phyloP scores from a whole-genome alignment of 805 yeast genomes.

The Zygoascus bituminiphila region DNA sequence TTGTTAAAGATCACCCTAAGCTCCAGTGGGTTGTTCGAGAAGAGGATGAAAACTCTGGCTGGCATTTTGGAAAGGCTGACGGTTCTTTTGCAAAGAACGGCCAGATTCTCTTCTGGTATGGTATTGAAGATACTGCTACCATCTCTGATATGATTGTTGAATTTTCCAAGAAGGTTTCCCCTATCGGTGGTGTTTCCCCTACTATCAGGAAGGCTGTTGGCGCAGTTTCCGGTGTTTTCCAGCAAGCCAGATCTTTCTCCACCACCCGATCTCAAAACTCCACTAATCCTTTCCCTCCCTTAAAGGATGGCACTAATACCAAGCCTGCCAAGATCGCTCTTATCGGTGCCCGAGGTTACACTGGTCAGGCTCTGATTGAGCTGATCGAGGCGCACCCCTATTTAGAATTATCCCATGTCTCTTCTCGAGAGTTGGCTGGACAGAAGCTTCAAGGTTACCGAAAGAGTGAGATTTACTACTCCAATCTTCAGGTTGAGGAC shows the following conservation, averaged over 20 bases:
- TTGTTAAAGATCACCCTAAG: conserved; percentile 61
- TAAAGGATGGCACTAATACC: conserved; percentile 53
- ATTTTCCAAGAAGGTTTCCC: conserved; percentile 27
- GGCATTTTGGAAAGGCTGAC: conserved; percentile 88
- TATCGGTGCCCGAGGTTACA: conserved; percentile 97
- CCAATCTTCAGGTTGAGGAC: conserved; percentile 82
- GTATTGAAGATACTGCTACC: conserved; percentile 55
- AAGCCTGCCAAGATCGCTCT: conserved; percentile 70
- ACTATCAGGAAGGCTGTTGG: conserved; percentile 7
- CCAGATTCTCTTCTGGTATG: conserved; percentile 90
- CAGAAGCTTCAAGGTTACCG: conserved; percentile 80
- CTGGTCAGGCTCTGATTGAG: conserved; percentile 87
- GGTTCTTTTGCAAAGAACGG: conserved; percentile 92
- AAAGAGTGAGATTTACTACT: conserved; percentile 70
- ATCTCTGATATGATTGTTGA: conserved; percentile 56
- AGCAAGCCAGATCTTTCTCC: conserved; percentile 22
- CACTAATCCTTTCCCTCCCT: conserved; percentile 64
- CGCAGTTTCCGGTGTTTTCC: conserved; percentile 15
- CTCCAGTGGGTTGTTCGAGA: conserved; percentile 88
- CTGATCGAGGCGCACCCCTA: conserved; percentile 82
- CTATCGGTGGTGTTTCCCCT: conserved; percentile 10
- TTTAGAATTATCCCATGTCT: conserved; percentile 83
- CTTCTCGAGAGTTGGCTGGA: conserved; percentile 91
- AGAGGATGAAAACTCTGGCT: conserved; percentile 80
- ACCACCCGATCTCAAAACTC: conserved; percentile 19